phyloP scores from a whole-genome alignment of 768 basidiomycete genomes.

The Tulasnella sp. region DNA sequence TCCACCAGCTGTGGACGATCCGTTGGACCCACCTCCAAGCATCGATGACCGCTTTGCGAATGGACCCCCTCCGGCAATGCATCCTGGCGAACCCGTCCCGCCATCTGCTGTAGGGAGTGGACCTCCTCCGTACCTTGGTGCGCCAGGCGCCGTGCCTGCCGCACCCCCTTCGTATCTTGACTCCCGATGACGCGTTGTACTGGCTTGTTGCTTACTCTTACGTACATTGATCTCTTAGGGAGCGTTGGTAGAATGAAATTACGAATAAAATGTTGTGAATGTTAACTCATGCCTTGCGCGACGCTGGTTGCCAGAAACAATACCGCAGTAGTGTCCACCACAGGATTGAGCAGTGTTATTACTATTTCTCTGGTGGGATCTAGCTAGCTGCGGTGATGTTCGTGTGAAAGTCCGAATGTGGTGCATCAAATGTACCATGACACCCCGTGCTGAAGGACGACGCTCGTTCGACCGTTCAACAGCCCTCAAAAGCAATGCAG shows the following conservation, averaged over 20 bases:
- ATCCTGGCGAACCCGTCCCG: background rate
- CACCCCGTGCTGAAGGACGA: background rate
- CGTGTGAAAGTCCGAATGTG: too few relatives aligned
- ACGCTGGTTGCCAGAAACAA: too few relatives aligned
- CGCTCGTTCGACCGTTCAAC: background rate
- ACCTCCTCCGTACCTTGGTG: slow-evolving; percentile 13
- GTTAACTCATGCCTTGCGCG: too few relatives aligned
- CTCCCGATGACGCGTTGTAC: too few relatives aligned
- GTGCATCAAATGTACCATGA: background rate
- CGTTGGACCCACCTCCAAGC: slow-evolving; percentile 76
- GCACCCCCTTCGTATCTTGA: slow-evolving; percentile 13
- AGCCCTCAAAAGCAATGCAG: background rate
- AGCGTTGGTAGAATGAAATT: too few relatives aligned
- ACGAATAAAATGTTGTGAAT: too few relatives aligned
- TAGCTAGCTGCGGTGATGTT: too few relatives aligned
- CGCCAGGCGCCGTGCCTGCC: background rate
- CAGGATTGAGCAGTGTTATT: too few relatives aligned
- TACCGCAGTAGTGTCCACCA: too few relatives aligned
- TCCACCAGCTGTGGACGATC: slow-evolving; percentile 73
- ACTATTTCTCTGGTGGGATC: too few relatives aligned
- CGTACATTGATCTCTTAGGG: too few relatives aligned
- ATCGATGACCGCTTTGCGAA: slow-evolving; percentile 43
- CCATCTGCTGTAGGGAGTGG: background rate
- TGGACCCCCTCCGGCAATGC: background rate
- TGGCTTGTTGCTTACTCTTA: too few relatives aligned